Evolutionary conservation across 202 grass and related monocot species (phyloP), one percentile per base, ranked within the genome.

Genomic region (Bolboschoenoplectus hybrid): DNA sequence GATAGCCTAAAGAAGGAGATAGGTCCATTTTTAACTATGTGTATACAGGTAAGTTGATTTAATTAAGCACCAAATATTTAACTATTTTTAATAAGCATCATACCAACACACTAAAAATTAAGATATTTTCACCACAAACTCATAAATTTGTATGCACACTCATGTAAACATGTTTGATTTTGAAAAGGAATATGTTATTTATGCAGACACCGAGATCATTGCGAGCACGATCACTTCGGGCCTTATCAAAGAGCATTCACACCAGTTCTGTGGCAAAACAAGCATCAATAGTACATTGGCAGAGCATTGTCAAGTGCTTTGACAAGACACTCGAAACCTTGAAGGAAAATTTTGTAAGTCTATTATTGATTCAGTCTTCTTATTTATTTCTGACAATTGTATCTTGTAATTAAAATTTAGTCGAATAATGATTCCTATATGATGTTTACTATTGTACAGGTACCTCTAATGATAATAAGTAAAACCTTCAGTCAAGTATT

Each of bases 1-100:
- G 93, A 98, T 65, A 92, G 89, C 81, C 82, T 98, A 66, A 98
- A 98, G 87, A 98, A 93, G 85, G 96, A 98, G 90, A 95, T 95
- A 84, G 91, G 87, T 82, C 87, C 91, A 47, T 91, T 94, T 75
- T 87, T 98, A 80, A 92, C 90, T 61, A 73, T 95, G 86, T 95
- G 96, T 89, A 98, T 98, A 86, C 96, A 98, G 90, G 96, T 92
- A 88, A 41, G 70, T 67, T 81, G 72, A 47, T 51, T 32, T n/a
- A 60, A 73, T 51, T 75, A 7, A 75, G 72, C 47, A 52, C 51
- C 45, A 75, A 52, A 55, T 77, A 77, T 39, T 77, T 11, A 5
- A 77, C 19, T 77, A 2, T 5, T 12, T 56, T 26, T 26, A 26
- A 26, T 26, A 26, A 77, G 36, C 10, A 47, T 51, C 47, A 76